Base-by-base conservation (phyloP, 2,329 filamentous ascomycete genomes). In the Pseudogymnoascus sp. region DNA sequence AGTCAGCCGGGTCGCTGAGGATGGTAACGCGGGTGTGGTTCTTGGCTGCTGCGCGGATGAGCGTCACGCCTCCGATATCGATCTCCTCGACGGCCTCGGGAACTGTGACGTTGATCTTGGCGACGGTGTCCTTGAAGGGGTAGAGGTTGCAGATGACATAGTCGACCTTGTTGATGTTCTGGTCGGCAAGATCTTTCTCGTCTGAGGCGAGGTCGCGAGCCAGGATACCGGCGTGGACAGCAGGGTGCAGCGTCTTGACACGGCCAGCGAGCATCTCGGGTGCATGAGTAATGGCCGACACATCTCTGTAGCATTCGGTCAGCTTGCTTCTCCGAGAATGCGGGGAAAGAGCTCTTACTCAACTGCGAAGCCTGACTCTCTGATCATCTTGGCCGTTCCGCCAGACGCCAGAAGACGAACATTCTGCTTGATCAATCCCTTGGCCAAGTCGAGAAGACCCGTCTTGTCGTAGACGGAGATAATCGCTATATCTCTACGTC, bases 391-490 rank as follows among this genome's bases (percentile, higher is more conserved):
- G 66, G 94, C 88, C 55, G 94, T 99, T 68, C 94, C 94, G 62
- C 94, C 94, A 61, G 92, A 97, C 59, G 94, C 94, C 61, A 99
- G 82, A 66, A 99, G 86, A 67, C 91, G 89, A 67, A 96, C 89
- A 84, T 94, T 87, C 71, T 95, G 84, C 79, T 92, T 83, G 71
- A 89, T 82, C 57, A 96, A 83, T 68, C 91, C 91, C 76, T 95
- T 95, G 69, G 91, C 90, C 68, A 96, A 81, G 76, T 96, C 92
- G 67, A 96, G 78, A 66, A 96, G 83, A 63, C 92, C 94, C 60
- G 92, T 97, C 85, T 99, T 99, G 82, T 99, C 90, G 74, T 94
- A 97, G 79, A 97, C 94, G 66, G 92, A 97, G 73, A 99, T 82
- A 72, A 99, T 97, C 67, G 94, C 94, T 80, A 82, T 82, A 15